Evolutionary conservation across 768 basidiomycete genomes (phyloP), one percentile per base, ranked within the genome.

Genomic region (Fibroporia radiculosa): DNA sequence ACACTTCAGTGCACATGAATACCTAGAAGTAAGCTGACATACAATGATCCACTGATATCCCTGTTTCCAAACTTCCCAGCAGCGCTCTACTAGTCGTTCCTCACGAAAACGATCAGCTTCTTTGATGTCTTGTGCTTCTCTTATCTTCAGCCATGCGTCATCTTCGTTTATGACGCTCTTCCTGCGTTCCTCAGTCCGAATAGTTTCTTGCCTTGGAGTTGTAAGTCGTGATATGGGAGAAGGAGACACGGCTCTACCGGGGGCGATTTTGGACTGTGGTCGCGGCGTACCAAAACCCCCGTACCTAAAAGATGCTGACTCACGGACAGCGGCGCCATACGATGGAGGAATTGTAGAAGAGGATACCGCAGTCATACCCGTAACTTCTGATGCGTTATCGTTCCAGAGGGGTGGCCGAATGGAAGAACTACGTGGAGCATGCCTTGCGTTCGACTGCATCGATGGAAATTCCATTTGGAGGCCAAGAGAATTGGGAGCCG

Each of bases 131-230:
- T 77, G 75, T 36, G 75, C 71, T 70, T 82, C 75, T 56, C 74
- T 72, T 26, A 88, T 79, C 50, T 80, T 85, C 52, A 80, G 79
- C 84, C 86, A 91, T 0, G 82, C 82, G 46, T 85, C 82, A 44
- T 83, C 77, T 56, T 83, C 77, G 53, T 84, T 79, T 16, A 79
- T 62, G n/a, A 70, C 65, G 51, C 68, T 76, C 11, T 68, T 71
- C 51, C 64, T 72, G 22, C 70, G 69, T 49, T 68, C 71, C 38
- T 69, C 60, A 6, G 48, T 45, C 41, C 49, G 48, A 11, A 39
- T 42, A 23, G 45, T 26, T 8, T 40, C 39, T 29, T 35, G 32
- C 13, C 42, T 16, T 41, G 31, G 40, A 1, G 22, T 33, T 40
- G 24, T 39, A 22, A 14, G 25, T 11, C 29, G 20, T 14, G 28